Evolutionary conservation across 345 rosid genomes (phyloP), one percentile per base, ranked within the genome.

Genomic region (Hibiscus tridactylites): DNA sequence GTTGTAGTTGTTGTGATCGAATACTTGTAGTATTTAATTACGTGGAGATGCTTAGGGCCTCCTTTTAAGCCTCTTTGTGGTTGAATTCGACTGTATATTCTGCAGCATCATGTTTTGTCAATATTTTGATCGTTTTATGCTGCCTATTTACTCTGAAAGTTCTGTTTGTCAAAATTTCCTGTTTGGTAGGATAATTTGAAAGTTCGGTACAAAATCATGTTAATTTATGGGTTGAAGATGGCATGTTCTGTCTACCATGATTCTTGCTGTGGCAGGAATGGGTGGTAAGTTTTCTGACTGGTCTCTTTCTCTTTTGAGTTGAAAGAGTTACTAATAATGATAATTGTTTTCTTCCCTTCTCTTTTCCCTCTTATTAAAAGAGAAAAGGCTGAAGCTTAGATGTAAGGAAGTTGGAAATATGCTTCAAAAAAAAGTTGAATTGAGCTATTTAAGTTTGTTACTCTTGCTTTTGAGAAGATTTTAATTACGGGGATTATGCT

Each of bases 21-120:
- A 71, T 74, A 79, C 29, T 70, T 67, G 75, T 75, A 68, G 79
- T 80, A 76, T 80, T 77, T 74, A 79, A 47, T 46, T 31, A 47
- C 61, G 66, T 26, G 26, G 74, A 9, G 29, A 58, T 21, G 62
- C 74, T 44, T 24, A 9, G 29, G 29, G 50, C 50, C 44, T 26
- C 67, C 35, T 46, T 71, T 47, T n/a, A 46, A 61, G 37, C 12
- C 50, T 10, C 42, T 33, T 44, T 9, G 7, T 3, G 16, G 74
- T 17, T 71, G 42, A 60, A 26, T 60, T 60, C 17, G 16, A 61
- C 66, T 59, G 9, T 71, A 39, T 71, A 59, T 60, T 44, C 60
- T 70, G 67, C 24, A 71, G 74, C 67, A 44, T 28, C 62, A 13
- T 46, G 26, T 60, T 60, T 5, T 69, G 49, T 35, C n/a, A 17